These are phyloP conservation scores for Tinospora cordifolia DNA, from an alignment of 164 flowering plant species.

Conservation along the genomic window DNA sequence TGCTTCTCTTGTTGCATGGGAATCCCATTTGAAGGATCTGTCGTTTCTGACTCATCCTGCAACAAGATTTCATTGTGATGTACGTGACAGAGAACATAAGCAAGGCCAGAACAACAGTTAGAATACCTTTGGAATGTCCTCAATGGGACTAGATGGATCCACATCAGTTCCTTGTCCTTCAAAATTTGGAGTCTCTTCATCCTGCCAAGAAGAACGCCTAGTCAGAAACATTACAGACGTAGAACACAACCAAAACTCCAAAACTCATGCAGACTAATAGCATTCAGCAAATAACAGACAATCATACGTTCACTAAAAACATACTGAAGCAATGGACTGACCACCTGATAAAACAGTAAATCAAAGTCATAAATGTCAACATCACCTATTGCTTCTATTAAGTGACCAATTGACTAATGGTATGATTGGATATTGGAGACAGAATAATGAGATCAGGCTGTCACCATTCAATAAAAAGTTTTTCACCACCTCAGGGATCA, in stretches of 20 bases:
- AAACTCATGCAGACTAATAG: too few species aligned
- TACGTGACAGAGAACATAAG: background rate
- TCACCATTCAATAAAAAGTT: too few species aligned
- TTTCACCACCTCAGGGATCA: too few species aligned
- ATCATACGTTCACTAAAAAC: too few species aligned
- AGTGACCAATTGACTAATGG: too few species aligned
- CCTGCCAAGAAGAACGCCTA: constrained; percentile 27
- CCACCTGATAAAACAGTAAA: too few species aligned
- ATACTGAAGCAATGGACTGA: too few species aligned
- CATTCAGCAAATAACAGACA: too few species aligned
- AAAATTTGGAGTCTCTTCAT: constrained; percentile 29
- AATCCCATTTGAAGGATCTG: constrained; percentile 25
- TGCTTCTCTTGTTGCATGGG: constrained; percentile 31
- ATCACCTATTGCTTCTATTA: too few species aligned
- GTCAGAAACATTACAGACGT: constrained; percentile 7
- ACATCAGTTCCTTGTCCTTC: constrained; percentile 33
- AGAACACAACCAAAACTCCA: background rate
- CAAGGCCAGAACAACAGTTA: background rate
- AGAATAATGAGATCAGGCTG: too few species aligned
- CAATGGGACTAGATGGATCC: constrained; percentile 29
- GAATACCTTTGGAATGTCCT: constrained; percentile 42
- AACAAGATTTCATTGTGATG: constrained; percentile 2
- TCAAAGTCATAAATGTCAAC: too few species aligned
- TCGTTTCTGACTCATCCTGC: constrained; percentile 41
- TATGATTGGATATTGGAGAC: too few species aligned